A percentile compares a stretch with the other conserved stretches of the same genome.
Evolutionary conservation across 768 basidiomycete species (phyloP).

Genomic region (Clavulina sp.): DNA sequence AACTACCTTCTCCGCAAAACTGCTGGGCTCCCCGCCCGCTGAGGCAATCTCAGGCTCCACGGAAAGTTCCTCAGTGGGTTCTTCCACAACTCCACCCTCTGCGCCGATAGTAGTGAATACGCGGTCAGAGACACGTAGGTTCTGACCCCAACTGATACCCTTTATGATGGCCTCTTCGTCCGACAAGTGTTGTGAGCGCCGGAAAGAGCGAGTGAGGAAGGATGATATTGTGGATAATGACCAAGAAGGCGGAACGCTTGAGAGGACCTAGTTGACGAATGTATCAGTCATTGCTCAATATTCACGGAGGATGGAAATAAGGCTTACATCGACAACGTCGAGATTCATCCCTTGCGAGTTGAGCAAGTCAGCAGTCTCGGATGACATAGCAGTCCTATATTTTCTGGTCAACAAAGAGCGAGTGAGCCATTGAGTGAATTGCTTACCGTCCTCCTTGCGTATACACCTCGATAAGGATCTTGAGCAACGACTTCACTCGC

Average conservation of each 20-base stretch:
- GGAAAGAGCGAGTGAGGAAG: constrained; percentile 64
- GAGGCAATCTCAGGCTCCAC: no score
- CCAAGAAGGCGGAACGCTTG: constrained; percentile 58
- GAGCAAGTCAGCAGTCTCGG: constrained; percentile 48
- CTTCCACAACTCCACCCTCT: constrained; percentile 51
- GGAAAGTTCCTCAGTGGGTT: constrained; percentile 24
- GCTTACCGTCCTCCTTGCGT: constrained; percentile 41
- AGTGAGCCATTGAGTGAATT: constrained; percentile 22
- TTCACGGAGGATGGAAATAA: not conserved
- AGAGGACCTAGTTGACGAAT: constrained; percentile 31
- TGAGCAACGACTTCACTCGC: constrained; percentile 41
- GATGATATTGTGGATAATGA: constrained; percentile 51
- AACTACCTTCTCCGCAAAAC: no score
- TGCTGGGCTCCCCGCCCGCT: no score
- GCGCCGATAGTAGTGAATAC: constrained; percentile 41
- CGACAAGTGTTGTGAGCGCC: constrained; percentile 49
- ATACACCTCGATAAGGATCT: constrained; percentile 62
- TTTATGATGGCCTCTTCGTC: constrained; percentile 66
- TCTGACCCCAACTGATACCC: constrained; percentile 60
- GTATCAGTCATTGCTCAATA: not conserved
- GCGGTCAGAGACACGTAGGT: constrained; percentile 48
- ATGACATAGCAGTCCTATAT: constrained; percentile 32
- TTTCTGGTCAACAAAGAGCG: not conserved
- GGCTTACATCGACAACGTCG: constrained; percentile 56
- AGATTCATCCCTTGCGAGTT: constrained; percentile 67